Percentiles rank a stretch among this genome's conserved stretches.
These are phyloP conservation scores for Rhizophagus prolifer DNA, from an alignment of 192 early-diverging fungal species.

Conservation along the genomic window DNA sequence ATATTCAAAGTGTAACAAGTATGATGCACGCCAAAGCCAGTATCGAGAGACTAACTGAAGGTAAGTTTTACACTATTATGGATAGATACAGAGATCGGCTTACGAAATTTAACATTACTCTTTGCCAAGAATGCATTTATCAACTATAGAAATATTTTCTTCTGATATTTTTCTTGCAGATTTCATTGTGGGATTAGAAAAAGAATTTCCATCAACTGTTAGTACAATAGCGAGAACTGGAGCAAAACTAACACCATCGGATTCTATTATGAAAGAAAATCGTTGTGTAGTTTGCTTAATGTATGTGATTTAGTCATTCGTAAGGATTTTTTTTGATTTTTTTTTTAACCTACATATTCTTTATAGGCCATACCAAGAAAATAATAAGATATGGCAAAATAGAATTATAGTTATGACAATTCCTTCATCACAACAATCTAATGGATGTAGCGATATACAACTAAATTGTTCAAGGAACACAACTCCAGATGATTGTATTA, in stretches of 20 bases:
- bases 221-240: constrained; percentile 82
- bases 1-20: constrained; percentile 57
- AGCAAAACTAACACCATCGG: constrained; percentile 65
- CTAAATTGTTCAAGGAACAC: background rate
- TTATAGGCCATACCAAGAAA: constrained; percentile 46
- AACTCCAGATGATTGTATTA: background rate
- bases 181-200: constrained; percentile 78
- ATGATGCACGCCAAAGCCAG: constrained; percentile 49
- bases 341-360: background rate
- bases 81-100: too few relatives aligned
- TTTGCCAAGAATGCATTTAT: too few relatives aligned
- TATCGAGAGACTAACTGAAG: constrained; percentile 66
- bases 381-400: constrained; percentile 49
- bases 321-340: background rate
- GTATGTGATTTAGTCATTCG: constrained; percentile 45
- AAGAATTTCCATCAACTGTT: constrained; percentile 82
- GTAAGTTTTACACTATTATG: constrained; percentile 29
- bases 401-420: constrained; percentile 44
- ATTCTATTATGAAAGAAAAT: constrained; percentile 42
- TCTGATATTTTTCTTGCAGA: constrained; percentile 38
- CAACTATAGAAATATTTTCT: background rate
- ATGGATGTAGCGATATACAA: background rate
- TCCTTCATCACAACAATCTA: background rate
- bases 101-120: too few relatives aligned
- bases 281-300: constrained; percentile 66